A percentile compares a stretch with the other conserved stretches of the same genome.
phyloP scores from a whole-genome alignment of 257 asterid genomes.

The Henckelia pumila region DNA sequence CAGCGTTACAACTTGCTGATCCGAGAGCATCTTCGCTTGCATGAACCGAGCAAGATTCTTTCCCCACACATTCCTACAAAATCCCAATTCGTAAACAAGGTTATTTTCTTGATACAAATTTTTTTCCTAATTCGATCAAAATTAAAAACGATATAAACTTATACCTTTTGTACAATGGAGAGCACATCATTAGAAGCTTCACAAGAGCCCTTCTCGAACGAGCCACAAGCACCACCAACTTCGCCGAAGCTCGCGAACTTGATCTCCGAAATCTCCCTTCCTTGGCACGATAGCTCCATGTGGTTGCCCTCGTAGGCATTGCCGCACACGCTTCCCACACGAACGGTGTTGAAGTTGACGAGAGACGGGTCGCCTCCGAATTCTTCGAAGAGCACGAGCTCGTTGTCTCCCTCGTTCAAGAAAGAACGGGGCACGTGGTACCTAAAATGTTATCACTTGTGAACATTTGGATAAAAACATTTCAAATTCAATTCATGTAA shows the following conservation, averaged over 20 bases:
- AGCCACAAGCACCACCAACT: slow-evolving; percentile 42
- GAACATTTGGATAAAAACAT: not conserved
- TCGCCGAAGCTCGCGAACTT: slow-evolving; percentile 53
- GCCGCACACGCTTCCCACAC: slow-evolving; percentile 38
- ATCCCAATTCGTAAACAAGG: not conserved
- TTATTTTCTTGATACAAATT: not conserved
- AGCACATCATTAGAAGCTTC: slow-evolving; percentile 27
- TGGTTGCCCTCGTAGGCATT: slow-evolving; percentile 37
- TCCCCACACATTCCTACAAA: slow-evolving; percentile 46
- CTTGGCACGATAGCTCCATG: slow-evolving; percentile 47
- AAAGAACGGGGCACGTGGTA: slow-evolving; percentile 69
- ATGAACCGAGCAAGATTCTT: slow-evolving; percentile 36
- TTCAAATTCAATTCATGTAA: not conserved
- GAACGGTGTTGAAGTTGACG: slow-evolving; percentile 42
- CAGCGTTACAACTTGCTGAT: slow-evolving; percentile 31
- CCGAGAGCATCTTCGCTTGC: slow-evolving; percentile 45
- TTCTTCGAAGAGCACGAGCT: slow-evolving; percentile 53
- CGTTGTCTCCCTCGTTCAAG: slow-evolving; percentile 34
- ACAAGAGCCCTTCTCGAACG: slow-evolving; percentile 43
- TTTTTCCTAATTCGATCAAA: too few relatives aligned
- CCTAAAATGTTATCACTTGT: slow-evolving; percentile 19
- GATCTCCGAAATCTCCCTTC: slow-evolving; percentile 37
- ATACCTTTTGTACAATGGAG: slow-evolving; percentile 29
- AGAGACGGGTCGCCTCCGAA: slow-evolving; percentile 56
- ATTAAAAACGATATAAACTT: too few relatives aligned